Percentiles rank a stretch among this genome's conserved stretches.
phyloP scores from a whole-genome alignment of 192 early-diverging fungal species.

The Coemansia erecta region DNA sequence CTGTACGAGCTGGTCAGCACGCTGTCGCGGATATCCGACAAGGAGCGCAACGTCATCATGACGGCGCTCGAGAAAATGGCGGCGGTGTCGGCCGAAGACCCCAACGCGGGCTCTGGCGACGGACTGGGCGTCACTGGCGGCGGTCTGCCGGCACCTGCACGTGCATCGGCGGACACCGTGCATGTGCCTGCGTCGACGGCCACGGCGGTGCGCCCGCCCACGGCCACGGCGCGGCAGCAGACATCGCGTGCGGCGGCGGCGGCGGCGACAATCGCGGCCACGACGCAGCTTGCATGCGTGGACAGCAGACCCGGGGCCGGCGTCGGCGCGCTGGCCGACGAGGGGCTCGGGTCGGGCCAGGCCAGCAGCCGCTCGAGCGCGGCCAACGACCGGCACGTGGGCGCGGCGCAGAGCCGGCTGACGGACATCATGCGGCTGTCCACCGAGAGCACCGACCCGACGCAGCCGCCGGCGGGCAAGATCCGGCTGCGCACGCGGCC shows the following conservation, averaged over 20 bases:
- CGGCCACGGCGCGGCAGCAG: constrained; percentile 3
- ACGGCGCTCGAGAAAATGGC: constrained; percentile 31
- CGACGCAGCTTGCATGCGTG: constrained; percentile 28
- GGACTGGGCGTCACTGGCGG: constrained; percentile 2
- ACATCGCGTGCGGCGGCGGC: constrained; percentile 30
- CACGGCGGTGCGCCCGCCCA: neutral
- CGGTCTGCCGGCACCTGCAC: neutral
- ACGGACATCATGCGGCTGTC: neutral
- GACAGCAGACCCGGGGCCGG: constrained; percentile 4
- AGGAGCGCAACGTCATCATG: constrained; percentile 38
- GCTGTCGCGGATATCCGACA: constrained; percentile 40
- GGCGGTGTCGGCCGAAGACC: neutral
- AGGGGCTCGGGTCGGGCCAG: constrained; percentile 3
- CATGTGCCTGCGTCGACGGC: constrained; percentile 9
- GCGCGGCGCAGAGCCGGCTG: neutral
- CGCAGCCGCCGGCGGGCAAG: constrained; percentile 17
- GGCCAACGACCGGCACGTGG: constrained; percentile 2
- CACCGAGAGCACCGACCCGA: neutral
- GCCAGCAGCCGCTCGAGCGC: constrained; percentile 9
- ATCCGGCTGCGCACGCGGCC: constrained; percentile 48
- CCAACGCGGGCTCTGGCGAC: constrained; percentile 7
- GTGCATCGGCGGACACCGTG: constrained; percentile 4
- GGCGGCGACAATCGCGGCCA: constrained; percentile 26
- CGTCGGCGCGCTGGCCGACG: neutral
- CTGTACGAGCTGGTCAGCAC: constrained; percentile 35